phyloP scores from a whole-genome alignment of 2,329 filamentous ascomycete genomes.

The Coccinonectria pachysandricola region DNA sequence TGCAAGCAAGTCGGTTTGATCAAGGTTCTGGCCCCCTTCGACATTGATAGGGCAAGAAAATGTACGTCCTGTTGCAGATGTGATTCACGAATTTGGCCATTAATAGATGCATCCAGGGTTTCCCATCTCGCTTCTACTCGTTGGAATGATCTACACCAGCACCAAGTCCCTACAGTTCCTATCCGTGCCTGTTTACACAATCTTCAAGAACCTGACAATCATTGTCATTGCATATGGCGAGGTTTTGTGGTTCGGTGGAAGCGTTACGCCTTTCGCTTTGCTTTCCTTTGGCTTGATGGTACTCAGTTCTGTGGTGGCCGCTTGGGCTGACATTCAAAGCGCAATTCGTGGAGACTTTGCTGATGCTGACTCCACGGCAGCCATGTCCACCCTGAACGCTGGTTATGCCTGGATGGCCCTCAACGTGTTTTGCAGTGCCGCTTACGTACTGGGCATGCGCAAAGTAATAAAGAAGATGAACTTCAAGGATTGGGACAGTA shows the following conservation, averaged over 20 bases:
- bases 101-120: too few relatives aligned
- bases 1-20: constrained; percentile 79
- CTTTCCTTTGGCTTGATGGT: constrained; percentile 97
- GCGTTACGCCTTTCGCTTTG: constrained; percentile 74
- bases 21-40: constrained; percentile 71
- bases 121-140: constrained; percentile 86
- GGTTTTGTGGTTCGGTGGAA: constrained; percentile 95
- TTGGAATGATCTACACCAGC: constrained; percentile 98
- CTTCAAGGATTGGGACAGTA: constrained; percentile 99
- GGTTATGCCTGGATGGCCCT: constrained; percentile 97
- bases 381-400: constrained; percentile 82
- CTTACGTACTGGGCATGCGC: constrained; percentile 86
- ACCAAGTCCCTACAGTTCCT: constrained; percentile 94
- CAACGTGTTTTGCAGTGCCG: constrained; percentile 90
- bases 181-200: constrained; percentile 96
- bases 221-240: constrained; percentile 98
- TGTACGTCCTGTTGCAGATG: too few relatives aligned
- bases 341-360: constrained; percentile 55
- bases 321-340: constrained; percentile 93
- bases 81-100: too few relatives aligned
- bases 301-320: constrained; percentile 83
- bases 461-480: constrained; percentile 99
- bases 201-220: constrained; percentile 99
- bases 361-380: constrained; percentile 52
- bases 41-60: constrained; percentile 79